These are phyloP conservation scores for Escovopsis sp. DNA, from an alignment of 2,329 filamentous ascomycete genomes.

Conservation along the genomic window DNA sequence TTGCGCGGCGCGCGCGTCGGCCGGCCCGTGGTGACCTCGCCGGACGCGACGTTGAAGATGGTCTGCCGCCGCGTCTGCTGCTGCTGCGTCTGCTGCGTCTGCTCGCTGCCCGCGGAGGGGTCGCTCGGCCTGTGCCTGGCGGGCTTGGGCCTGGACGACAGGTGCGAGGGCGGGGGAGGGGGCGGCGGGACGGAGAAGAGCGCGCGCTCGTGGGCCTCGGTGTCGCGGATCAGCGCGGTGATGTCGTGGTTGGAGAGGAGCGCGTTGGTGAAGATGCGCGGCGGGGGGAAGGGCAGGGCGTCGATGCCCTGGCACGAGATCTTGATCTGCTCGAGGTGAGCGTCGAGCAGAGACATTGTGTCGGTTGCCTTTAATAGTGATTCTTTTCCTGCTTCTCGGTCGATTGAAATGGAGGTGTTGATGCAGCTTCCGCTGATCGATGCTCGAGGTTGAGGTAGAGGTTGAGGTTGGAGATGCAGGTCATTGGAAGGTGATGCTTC, in stretches of 20 bases:
- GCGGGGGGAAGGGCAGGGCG: conserved; percentile 65
- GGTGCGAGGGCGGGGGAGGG: conserved; percentile 32
- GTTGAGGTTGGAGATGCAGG: no score
- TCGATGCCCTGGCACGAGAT: conserved; percentile 64
- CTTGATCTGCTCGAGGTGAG: conserved; percentile 62
- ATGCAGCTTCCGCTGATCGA: no score
- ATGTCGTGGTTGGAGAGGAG: conserved; percentile 82
- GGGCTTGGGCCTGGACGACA: conserved; percentile 16
- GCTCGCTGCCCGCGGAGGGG: conserved; percentile 9
- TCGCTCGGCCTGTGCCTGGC: conserved; percentile 9
- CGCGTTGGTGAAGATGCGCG: conserved; percentile 93
- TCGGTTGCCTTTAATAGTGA: background rate
- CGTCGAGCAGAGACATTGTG: conserved; percentile 52
- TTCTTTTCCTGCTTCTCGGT: no score
- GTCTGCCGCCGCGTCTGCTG: conserved; percentile 37
- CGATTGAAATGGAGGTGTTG: no score
- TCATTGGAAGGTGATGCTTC: no score
- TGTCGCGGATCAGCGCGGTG: conserved; percentile 86
- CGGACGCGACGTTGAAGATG: conserved; percentile 50
- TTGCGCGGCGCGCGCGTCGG: conserved; percentile 40
- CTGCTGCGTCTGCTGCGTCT: background rate
- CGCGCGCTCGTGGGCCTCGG: conserved; percentile 84
- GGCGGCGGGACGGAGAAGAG: conserved; percentile 82
- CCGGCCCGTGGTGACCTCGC: conserved; percentile 44
- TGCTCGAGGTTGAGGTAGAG: no score